Base-by-base conservation (phyloP, 805 yeast species). In the Ogataea nonfermentans region DNA sequence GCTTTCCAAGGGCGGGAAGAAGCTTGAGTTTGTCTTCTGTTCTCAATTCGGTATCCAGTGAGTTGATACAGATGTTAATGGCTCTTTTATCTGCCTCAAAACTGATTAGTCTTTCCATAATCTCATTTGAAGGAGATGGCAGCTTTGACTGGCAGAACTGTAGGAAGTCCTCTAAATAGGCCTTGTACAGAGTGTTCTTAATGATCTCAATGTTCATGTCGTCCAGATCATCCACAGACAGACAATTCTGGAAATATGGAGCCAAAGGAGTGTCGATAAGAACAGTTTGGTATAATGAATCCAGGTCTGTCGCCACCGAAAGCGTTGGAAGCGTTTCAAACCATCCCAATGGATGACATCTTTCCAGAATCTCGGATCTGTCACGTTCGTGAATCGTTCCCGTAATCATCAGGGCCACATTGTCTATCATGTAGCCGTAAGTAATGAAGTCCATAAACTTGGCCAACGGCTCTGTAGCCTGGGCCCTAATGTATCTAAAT, bases 301-400 rank as follows among this genome's bases (percentile, higher is more conserved):
- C 96, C 41, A 91, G 79, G 63, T 91, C 98, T 2, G 96, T 88
- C 33, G 98, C 97, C 35, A 91, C 93, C 11, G 93, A 78, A 43
- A 93, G 73, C 0, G 98, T 91, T 24, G 99, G 99, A 52, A 93
- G 76, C 6, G 98, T 91, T 53, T 93, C 99, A 57, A 93, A 93
- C 96, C 97, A 90, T 31, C 99, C 99, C 53, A 93, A 72, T 0
- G 99, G 99, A 61, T 93, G 95, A 62, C 96, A 89, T 60, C 96
- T 81, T 43, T 80, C 79, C 56, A 93, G 73, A 37, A 95, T 83
- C 57, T 93, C 99, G 29, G 79, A 66, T 57, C 86, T 80, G 64
- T 95, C 96, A 56, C 98, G 77, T 57, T 90, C 95, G 61, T 93
- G 99, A 46, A 93, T 77, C 0, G 99, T 89, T 15, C 99, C 99